Base-by-base conservation (phyloP, 129 eudicot species). In the Artemisia annua region DNA sequence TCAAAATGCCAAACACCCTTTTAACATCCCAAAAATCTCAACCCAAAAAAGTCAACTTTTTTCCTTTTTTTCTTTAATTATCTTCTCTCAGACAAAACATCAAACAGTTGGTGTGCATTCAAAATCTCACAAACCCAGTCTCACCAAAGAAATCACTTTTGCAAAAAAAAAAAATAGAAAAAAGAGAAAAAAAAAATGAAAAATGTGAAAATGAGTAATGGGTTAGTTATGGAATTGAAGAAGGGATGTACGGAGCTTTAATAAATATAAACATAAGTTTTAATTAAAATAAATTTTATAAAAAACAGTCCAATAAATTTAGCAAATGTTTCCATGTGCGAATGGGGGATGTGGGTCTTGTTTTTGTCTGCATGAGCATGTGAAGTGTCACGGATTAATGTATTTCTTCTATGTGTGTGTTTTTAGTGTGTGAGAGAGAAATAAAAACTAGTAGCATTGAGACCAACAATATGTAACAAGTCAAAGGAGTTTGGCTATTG, bases 291-390 rank as follows among this genome's bases (percentile, higher is more conserved):
- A 7, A 1, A 19, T 32, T 32, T 32, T 4, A 39, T 39, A 7
- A 7, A 39, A 74, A 80, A 59, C 9, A 32, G 15, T 76, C 17
- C 28, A 68, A 26, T 12, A 64, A 43, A 16, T 16, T 51, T 24
- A 61, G 81, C 55, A 69, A 69, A 70, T 77, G 79, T 77, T 50
- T 81, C 85, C 96, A 89, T 87, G 92, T 89, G 89, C 48, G 80
- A 35, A 62, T 80, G 75, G 64, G 81, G 89, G 84, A 44, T 78
- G 96, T 89, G 90, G 96, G 92, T 67, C 86, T 80, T 56, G 71
- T 48, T 50, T 50, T 71, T 77, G 85, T 80, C 96, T 89, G 83
- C 66, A 79, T 82, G 43, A 19, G 70, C 96, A 89, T 85, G 96
- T 89, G 96, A 87, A 79, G 71, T 79, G 84, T 71, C 77, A 71